Percentiles rank a stretch among this genome's conserved stretches.
Evolutionary conservation across 441 rosid species (phyloP).

Genomic region (Croton laevigatus): DNA sequence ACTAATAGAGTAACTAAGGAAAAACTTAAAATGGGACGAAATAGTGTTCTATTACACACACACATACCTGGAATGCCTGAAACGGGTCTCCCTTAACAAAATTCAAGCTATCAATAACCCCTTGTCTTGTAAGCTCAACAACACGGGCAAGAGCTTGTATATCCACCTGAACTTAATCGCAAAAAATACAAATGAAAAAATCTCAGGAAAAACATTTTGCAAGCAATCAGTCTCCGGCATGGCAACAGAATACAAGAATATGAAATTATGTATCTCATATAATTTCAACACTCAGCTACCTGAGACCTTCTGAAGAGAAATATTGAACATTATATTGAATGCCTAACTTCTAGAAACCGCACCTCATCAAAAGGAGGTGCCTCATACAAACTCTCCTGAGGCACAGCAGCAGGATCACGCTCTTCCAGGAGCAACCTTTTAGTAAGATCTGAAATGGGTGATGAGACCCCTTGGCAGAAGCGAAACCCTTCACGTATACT

Average conservation of each 20-base stretch:
- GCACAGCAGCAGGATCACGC: constrained; percentile 71
- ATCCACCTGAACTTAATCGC: constrained; percentile 54
- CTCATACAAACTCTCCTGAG: constrained; percentile 62
- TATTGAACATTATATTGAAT: constrained; percentile 14
- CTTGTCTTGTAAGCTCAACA: constrained; percentile 91
- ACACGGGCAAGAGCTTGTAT: constrained; percentile 98
- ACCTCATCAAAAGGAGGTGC: constrained; percentile 97
- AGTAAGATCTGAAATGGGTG: constrained; percentile 84
- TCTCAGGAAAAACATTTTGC: background rate
- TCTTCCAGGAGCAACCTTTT: constrained; percentile 83
- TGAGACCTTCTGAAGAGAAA: background rate
- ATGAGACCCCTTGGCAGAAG: constrained; percentile 67
- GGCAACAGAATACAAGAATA: background rate
- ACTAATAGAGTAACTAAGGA: background rate
- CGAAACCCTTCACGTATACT: constrained; percentile 86
- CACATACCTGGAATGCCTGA: constrained; percentile 81
- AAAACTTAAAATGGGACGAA: background rate
- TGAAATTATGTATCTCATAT: background rate
- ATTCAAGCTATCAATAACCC: constrained; percentile 93
- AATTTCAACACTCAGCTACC: constrained; percentile 17
- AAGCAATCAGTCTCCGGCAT: background rate
- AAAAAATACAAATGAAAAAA: background rate
- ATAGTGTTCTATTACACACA: background rate
- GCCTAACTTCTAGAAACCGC: constrained; percentile 16
- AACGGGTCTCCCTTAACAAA: constrained; percentile 87